A percentile compares a stretch with the other conserved stretches of the same genome.
Evolutionary conservation across 768 basidiomycete genomes (phyloP).

Genomic region (Boletus sp.): DNA sequence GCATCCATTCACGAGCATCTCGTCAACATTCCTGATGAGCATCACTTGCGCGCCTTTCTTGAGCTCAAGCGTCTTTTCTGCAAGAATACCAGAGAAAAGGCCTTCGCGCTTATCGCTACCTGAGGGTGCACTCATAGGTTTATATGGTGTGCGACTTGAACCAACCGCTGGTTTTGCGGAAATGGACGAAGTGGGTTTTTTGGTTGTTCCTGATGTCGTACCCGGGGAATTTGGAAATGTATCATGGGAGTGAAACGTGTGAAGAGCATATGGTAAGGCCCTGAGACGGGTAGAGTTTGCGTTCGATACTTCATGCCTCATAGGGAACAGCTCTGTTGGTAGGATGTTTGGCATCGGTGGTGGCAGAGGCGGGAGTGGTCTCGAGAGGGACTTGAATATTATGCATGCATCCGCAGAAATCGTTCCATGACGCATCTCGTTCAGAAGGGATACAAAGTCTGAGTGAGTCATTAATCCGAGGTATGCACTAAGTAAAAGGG

Average conservation of each 20-base stretch:
- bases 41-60: conserved; percentile 65
- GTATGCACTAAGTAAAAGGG: background rate
- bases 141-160: conserved; percentile 31
- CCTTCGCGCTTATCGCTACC: conserved; percentile 44
- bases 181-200: conserved; percentile 2
- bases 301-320: conserved; percentile 65
- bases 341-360: conserved; percentile 33
- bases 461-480: background rate
- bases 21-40: conserved; percentile 68
- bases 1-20: conserved; percentile 64
- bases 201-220: background rate
- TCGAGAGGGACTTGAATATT: conserved; percentile 48
- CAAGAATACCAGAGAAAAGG: conserved; percentile 61
- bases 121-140: conserved; percentile 14
- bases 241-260: conserved; percentile 53
- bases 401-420: conserved; percentile 46
- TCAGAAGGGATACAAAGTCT: conserved; percentile 75
- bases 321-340: conserved; percentile 60
- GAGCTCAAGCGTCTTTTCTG: conserved; percentile 51
- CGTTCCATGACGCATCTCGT: conserved; percentile 66
- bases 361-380: conserved; percentile 23
- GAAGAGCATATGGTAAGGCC: conserved; percentile 41
- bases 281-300: conserved; percentile 58
- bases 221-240: conserved; percentile 28
- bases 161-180: background rate